Percentiles rank a stretch among this genome's conserved stretches.
Evolutionary conservation across 345 rosid species (phyloP).

Genomic region (Lumnitzera littorea): DNA sequence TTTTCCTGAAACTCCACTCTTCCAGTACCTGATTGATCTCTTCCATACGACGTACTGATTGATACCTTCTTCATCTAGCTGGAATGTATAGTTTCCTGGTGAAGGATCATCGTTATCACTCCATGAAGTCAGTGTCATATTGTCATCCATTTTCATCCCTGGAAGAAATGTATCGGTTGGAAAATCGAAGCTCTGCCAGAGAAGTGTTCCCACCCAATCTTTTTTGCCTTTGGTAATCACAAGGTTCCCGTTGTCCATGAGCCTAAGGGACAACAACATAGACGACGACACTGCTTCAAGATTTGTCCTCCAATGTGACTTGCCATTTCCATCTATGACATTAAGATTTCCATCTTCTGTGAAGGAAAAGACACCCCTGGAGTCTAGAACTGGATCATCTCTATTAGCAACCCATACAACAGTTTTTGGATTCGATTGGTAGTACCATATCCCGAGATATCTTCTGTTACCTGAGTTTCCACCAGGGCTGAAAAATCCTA

Average conservation of each 20-base stretch:
- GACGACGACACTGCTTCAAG: slow-evolving; percentile 11
- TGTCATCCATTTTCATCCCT: slow-evolving; percentile 44
- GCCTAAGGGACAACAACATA: slow-evolving; percentile 10
- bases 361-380: slow-evolving; percentile 14
- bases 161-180: slow-evolving; percentile 57
- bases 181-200: slow-evolving; percentile 47
- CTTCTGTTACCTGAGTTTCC: slow-evolving; percentile 31
- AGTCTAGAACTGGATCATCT: slow-evolving; percentile 27
- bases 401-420: slow-evolving; percentile 53
- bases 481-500: slow-evolving; percentile 37
- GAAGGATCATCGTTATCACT: slow-evolving; percentile 40
- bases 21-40: slow-evolving; percentile 14
- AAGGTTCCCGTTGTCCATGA: slow-evolving; percentile 39
- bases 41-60: slow-evolving; percentile 12
- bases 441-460: slow-evolving; percentile 45
- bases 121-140: slow-evolving; percentile 44
- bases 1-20: slow-evolving; percentile 16
- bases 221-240: slow-evolving; percentile 11
- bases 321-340: slow-evolving; percentile 23
- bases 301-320: slow-evolving; percentile 20
- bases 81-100: slow-evolving; percentile 41
- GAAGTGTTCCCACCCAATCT: background rate
- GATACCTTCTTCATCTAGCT: slow-evolving; percentile 11
- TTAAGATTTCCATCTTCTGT: slow-evolving; percentile 28
- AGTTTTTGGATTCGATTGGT: slow-evolving; percentile 22